phyloP scores from a whole-genome alignment of 2,329 filamentous ascomycete species.

The Teratosphaeria viscida region DNA sequence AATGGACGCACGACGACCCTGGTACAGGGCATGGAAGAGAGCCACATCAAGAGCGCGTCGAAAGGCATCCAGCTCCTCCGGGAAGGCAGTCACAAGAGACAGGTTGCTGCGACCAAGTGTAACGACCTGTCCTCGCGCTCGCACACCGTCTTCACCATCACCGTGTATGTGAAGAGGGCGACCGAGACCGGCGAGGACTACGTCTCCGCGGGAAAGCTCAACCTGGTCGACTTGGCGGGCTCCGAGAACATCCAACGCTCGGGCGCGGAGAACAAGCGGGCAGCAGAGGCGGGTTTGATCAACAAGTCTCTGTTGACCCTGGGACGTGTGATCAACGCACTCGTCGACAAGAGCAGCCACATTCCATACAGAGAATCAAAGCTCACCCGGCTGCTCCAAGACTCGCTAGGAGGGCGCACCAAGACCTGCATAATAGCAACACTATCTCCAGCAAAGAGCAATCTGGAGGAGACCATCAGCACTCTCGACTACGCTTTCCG shows the following conservation, averaged over 20 bases:
- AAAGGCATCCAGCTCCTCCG: slow-evolving; percentile 85
- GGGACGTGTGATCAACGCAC: slow-evolving; percentile 90
- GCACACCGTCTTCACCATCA: slow-evolving; percentile 96
- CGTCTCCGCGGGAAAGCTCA: slow-evolving; percentile 84
- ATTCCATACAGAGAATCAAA: slow-evolving; percentile 95
- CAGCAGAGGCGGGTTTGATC: slow-evolving; percentile 88
- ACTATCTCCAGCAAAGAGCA: slow-evolving; percentile 85
- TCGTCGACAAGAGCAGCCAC: slow-evolving; percentile 80
- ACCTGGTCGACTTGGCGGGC: slow-evolving; percentile 89
- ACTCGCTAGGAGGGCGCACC: slow-evolving; percentile 86
- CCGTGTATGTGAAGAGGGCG: slow-evolving; percentile 74
- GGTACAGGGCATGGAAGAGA: slow-evolving; percentile 97
- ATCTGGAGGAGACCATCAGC: slow-evolving; percentile 94
- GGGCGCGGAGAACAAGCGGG: slow-evolving; percentile 95
- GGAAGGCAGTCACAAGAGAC: slow-evolving; percentile 80
- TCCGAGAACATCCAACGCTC: slow-evolving; percentile 97
- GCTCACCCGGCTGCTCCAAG: slow-evolving; percentile 85
- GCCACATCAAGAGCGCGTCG: slow-evolving; percentile 73
- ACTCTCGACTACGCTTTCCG: slow-evolving; percentile 96
- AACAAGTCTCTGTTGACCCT: slow-evolving; percentile 95
- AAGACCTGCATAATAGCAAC: slow-evolving; percentile 99
- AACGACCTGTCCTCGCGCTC: slow-evolving; percentile 95
- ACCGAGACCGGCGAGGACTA: slow-evolving; percentile 81
- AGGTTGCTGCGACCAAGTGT: slow-evolving; percentile 99
- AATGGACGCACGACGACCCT: slow-evolving; percentile 77